Percentiles rank a stretch among this genome's conserved stretches.
These are phyloP conservation scores for Solanum peruvianum DNA, from an alignment of 257 asterid species.

Conservation along the genomic window DNA sequence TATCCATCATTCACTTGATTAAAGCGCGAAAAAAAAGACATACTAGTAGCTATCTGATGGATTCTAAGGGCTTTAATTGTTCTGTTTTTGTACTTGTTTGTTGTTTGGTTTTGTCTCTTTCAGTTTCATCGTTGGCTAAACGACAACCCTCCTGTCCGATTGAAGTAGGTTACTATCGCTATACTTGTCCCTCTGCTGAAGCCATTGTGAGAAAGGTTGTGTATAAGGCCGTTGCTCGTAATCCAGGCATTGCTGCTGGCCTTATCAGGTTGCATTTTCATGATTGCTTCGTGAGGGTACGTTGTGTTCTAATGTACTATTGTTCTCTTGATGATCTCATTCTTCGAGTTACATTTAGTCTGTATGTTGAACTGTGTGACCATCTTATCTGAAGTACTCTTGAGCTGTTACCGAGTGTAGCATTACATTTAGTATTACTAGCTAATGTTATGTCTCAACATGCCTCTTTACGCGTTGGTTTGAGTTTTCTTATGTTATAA, in stretches of 20 bases:
- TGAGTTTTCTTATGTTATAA: not conserved
- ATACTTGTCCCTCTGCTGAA: conserved; percentile 43
- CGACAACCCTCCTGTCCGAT: conserved; percentile 9
- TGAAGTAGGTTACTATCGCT: conserved; percentile 26
- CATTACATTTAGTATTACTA: not conserved
- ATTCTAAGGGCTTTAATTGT: conserved; percentile 1
- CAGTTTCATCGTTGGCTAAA: conserved; percentile 7
- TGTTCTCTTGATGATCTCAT: not conserved
- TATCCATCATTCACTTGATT: not conserved
- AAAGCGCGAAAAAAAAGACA: not conserved
- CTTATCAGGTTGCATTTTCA: conserved; percentile 61
- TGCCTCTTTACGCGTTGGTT: not conserved
- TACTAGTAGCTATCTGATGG: not conserved
- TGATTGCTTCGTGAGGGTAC: conserved; percentile 69
- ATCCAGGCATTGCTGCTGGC: conserved; percentile 59
- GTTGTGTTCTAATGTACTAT: not conserved
- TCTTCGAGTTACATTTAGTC: not conserved
- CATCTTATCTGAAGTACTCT: not conserved
- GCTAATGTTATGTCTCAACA: not conserved
- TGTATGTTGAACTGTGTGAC: not conserved
- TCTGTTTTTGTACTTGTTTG: conserved; percentile 1
- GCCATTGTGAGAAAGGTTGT: conserved; percentile 33
- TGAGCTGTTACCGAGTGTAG: not conserved
- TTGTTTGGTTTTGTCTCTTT: conserved; percentile 2
- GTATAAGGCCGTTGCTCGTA: conserved; percentile 15